Base-by-base conservation (phyloP, 805 yeast species). In the Yamadazyma philogaea region DNA sequence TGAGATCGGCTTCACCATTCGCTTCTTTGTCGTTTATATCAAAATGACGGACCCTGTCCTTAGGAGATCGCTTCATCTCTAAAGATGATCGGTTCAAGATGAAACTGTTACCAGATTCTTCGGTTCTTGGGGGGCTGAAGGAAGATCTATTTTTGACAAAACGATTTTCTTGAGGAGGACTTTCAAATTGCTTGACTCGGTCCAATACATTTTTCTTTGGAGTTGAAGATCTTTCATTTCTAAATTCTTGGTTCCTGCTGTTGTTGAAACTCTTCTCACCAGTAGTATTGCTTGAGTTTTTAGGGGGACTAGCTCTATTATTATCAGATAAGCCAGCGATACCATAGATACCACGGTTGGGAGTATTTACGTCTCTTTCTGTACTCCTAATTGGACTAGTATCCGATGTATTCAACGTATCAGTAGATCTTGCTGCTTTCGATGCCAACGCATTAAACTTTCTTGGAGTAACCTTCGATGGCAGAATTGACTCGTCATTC, bases 121-220 rank as follows among this genome's bases (percentile, higher is more conserved):
- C 30, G 31, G 32, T 36, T 2, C 34, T 39, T 20, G 38, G 37
- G 24, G 44, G 41, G 30, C 45, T 42, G 24, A 40, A 35, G 5
- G 41, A 21, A 27, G 56, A 53, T 46, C 61, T 58, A 19, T 46
- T 61, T 26, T 60, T 30, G 2, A 22, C 28, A 17, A 14, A n/a
- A 18, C 30, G 21, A 6, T 14, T 15, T 24, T 45, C 42, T 21
- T 42, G 47, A 24, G 55, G 51, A 8, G 66, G 57, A 30, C 52
- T 55, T 46, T 67, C 72, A 45, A 66, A 68, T 39, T 64, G 65
- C 46, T 57, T 63, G 16, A 68, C 66, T 48, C 60, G 63, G 43
- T 67, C 71, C 41, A 64, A 52, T 12, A 68, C 63, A 14, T 46
- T 45, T 50, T 34, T 47, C 16, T 44, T 44, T 18, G 47, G 50